Evolutionary conservation across 306 rosid species (phyloP).

Genomic region (Calophaca sinica): DNA sequence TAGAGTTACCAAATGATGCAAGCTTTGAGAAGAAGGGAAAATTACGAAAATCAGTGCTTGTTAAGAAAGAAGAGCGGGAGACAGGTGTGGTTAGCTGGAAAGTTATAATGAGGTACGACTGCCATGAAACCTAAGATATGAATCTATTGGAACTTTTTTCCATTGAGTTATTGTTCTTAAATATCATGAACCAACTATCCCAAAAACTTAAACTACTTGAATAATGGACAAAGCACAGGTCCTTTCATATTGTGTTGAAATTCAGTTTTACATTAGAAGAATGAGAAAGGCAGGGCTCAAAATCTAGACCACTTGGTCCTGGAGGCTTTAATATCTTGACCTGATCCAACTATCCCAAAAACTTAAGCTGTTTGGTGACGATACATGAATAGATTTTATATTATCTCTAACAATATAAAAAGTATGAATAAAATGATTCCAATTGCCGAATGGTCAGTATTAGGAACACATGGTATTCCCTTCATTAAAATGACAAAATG

Average conservation of each 20-base stretch:
- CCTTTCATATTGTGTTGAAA: background rate
- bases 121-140: background rate
- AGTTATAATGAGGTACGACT: conserved; percentile 68
- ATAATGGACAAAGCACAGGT: background rate
- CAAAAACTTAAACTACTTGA: background rate
- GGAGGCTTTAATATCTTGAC: background rate
- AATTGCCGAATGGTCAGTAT: background rate
- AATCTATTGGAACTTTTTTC: background rate
- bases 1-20: conserved; percentile 51
- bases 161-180: background rate
- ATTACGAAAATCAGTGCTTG: conserved; percentile 65
- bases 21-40: conserved; percentile 60
- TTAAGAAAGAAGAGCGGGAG: conserved; percentile 89
- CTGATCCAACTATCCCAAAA: background rate
- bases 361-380: background rate
- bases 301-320: background rate
- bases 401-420: background rate
- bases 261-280: background rate
- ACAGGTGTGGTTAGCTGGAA: conserved; percentile 88
- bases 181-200: background rate
- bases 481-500: background rate
- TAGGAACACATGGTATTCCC: conserved; percentile 18
- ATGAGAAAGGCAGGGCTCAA: background rate
- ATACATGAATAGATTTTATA: background rate
- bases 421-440: background rate